phyloP scores from a whole-genome alignment of 108 stramenopile genomes.

The Bacterosira constricta region DNA sequence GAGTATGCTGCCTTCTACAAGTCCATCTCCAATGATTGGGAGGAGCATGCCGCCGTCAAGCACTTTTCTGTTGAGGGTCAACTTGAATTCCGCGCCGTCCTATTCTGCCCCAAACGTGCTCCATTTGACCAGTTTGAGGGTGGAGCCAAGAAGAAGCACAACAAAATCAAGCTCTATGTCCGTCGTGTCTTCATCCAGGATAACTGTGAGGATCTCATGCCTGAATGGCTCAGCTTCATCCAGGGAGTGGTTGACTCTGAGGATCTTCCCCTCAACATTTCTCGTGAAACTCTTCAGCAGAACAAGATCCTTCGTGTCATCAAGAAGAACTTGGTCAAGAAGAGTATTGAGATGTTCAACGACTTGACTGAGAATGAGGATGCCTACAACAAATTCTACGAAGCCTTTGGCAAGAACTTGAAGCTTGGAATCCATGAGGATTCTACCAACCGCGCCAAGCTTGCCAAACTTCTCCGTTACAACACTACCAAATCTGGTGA shows the following conservation, averaged over 20 bases:
- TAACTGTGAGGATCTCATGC: constrained; percentile 99
- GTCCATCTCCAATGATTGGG: constrained; percentile 99
- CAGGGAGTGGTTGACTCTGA: constrained; percentile 99
- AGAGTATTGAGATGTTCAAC: constrained; percentile 99
- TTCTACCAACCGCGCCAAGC: constrained; percentile 99
- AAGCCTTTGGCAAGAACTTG: constrained; percentile 99
- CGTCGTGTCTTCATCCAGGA: constrained; percentile 99
- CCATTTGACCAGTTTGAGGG: constrained; percentile 99
- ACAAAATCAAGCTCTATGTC: constrained; percentile 99
- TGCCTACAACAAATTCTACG: constrained; percentile 99
- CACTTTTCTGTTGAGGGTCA: constrained; percentile 99
- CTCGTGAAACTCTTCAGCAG: constrained; percentile 99
- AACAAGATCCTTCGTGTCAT: constrained; percentile 99
- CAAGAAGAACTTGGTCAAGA: constrained; percentile 99
- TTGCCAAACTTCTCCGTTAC: constrained; percentile 99
- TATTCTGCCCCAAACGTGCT: constrained; percentile 99
- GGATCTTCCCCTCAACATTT: constrained; percentile 99
- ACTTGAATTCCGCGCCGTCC: constrained; percentile 98
- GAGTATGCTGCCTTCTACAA: constrained; percentile 99
- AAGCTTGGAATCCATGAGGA: constrained; percentile 99
- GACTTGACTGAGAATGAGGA: constrained; percentile 99
- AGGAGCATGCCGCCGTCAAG: constrained; percentile 99
- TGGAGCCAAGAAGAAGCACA: constrained; percentile 98
- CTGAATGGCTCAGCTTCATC: constrained; percentile 98
- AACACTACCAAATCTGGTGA: constrained; percentile 99